A percentile compares a stretch with the other conserved stretches of the same genome.
Evolutionary conservation across 2,329 filamentous ascomycete genomes (phyloP).

Genomic region (Fusarium xyrophilum): DNA sequence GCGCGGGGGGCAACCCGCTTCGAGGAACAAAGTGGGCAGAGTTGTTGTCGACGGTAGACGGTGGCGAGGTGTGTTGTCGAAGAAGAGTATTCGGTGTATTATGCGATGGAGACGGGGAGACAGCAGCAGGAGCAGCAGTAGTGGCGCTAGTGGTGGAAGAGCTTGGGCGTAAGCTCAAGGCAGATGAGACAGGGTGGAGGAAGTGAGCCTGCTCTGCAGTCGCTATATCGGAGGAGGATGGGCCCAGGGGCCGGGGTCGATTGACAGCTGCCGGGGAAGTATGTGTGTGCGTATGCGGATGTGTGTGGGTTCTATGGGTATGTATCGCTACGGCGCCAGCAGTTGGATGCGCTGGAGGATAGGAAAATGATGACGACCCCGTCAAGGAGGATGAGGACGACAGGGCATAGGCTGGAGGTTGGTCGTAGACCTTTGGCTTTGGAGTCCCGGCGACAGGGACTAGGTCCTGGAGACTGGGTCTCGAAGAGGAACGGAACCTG

Average conservation of each 20-base stretch:
- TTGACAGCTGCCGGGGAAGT: slow-evolving; percentile 19
- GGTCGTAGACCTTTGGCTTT: slow-evolving; percentile 18
- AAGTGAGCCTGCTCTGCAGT: slow-evolving; percentile 32
- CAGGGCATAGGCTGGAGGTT: slow-evolving; percentile 29
- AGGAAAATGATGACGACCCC: slow-evolving; percentile 31
- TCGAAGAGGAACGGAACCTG: slow-evolving; percentile 35
- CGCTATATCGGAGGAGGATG: slow-evolving; percentile 34
- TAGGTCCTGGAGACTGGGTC: slow-evolving; percentile 35
- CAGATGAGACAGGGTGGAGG: slow-evolving; percentile 32
- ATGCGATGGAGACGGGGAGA: slow-evolving; percentile 25
- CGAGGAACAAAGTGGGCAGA: slow-evolving; percentile 35
- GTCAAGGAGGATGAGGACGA: slow-evolving; percentile 29
- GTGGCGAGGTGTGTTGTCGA: slow-evolving; percentile 30
- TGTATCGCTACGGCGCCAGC: slow-evolving; percentile 9
- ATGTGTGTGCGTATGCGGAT: slow-evolving; percentile 2
- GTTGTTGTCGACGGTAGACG: slow-evolving; percentile 20
- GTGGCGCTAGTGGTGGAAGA: slow-evolving; percentile 34
- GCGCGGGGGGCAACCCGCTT: slow-evolving; percentile 41
- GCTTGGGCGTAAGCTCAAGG: slow-evolving; percentile 37
- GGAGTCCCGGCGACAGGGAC: slow-evolving; percentile 23
- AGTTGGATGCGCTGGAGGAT: slow-evolving; percentile 25
- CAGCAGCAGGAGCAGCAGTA: slow-evolving; percentile 19
- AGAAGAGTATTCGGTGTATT: slow-evolving; percentile 26
- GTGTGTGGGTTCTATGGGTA: slow-evolving; percentile 4
- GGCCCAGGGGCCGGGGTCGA: slow-evolving; percentile 36